Conservation (phyloP, 2,329 filamentous ascomycete genomes). For the Fulvia fulva region DNA sequence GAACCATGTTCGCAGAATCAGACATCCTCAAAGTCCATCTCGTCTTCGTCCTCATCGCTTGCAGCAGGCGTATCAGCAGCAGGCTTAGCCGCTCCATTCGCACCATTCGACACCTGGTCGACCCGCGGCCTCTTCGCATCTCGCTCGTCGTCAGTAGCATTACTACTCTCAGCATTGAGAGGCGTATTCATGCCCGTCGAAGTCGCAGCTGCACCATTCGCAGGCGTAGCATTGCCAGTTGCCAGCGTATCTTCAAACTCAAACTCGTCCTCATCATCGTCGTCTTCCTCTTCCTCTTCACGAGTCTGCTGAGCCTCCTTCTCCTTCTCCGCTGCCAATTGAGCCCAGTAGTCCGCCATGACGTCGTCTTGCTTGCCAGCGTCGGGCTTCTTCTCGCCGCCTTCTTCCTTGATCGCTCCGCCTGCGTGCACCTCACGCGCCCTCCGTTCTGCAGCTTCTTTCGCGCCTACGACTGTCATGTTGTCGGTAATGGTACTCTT, state of each 20-base stretch:
- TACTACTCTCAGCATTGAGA: constrained; percentile 28
- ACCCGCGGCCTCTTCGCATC: constrained; percentile 60
- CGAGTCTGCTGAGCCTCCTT: constrained; percentile 38
- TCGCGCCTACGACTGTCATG: constrained; percentile 44
- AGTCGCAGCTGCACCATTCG: constrained; percentile 29
- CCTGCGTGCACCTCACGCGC: constrained; percentile 36
- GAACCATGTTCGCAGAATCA: constrained; percentile 5
- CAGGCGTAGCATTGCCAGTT: constrained; percentile 35
- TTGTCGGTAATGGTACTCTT: constrained; percentile 36
- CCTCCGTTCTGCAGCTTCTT: constrained; percentile 38
- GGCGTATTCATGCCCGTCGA: constrained; percentile 26
- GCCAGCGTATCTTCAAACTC: constrained; percentile 46
- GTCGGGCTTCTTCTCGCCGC: constrained; percentile 34
- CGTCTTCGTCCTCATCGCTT: constrained; percentile 44
- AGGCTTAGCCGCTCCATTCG: constrained; percentile 19
- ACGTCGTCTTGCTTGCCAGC: constrained; percentile 46
- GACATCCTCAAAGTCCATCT: constrained; percentile 47
- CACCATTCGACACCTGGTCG: constrained; percentile 33
- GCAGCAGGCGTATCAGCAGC: constrained; percentile 35
- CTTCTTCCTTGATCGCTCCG: constrained; percentile 45
- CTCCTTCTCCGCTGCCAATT: constrained; percentile 59
- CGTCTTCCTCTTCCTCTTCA: constrained; percentile 50
- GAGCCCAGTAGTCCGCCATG: constrained; percentile 65
- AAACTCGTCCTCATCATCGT: constrained; percentile 48
- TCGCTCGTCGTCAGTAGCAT: constrained; percentile 41